Percentiles rank a stretch among this genome's conserved stretches.
Evolutionary conservation across 108 stramenopile genomes (phyloP).

Genomic region (Skeletonema marinoi): DNA sequence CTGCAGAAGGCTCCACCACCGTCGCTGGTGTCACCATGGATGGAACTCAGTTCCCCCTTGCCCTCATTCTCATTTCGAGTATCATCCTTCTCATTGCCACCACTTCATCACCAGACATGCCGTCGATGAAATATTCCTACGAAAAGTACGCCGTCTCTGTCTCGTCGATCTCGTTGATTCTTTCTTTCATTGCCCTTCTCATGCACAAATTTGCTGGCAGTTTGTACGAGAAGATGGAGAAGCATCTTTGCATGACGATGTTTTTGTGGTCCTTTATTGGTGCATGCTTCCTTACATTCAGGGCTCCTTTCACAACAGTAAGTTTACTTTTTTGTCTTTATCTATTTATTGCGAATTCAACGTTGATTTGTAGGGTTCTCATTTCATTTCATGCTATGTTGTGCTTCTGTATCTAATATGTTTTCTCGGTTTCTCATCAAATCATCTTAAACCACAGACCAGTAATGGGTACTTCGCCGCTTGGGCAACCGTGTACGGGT

Average conservation of each 20-base stretch:
- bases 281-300: conserved; percentile 61
- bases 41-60: conserved; percentile 30
- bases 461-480: conserved; percentile 65
- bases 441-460: not conserved
- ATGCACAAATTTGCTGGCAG: conserved; percentile 9
- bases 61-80: conserved; percentile 37
- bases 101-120: conserved; percentile 2
- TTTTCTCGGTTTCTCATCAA: not conserved
- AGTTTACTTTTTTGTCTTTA: not conserved
- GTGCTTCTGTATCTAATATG: not conserved
- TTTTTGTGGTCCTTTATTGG: conserved; percentile 52
- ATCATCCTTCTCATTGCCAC: conserved; percentile 50
- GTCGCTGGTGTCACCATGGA: conserved; percentile 3
- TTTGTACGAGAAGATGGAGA: conserved; percentile 13
- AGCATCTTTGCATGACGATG: conserved; percentile 10
- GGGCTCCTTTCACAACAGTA: conserved; percentile 29
- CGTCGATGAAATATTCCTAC: conserved; percentile 7
- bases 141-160: conserved; percentile 41
- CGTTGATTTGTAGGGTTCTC: not conserved
- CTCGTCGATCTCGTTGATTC: conserved; percentile 23
- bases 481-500: conserved; percentile 45
- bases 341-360: not conserved
- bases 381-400: not conserved
- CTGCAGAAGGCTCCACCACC: not conserved
- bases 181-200: conserved; percentile 15